phyloP scores from a whole-genome alignment of 2,329 filamentous ascomycete species.

The Ascochyta clinopodiicola region DNA sequence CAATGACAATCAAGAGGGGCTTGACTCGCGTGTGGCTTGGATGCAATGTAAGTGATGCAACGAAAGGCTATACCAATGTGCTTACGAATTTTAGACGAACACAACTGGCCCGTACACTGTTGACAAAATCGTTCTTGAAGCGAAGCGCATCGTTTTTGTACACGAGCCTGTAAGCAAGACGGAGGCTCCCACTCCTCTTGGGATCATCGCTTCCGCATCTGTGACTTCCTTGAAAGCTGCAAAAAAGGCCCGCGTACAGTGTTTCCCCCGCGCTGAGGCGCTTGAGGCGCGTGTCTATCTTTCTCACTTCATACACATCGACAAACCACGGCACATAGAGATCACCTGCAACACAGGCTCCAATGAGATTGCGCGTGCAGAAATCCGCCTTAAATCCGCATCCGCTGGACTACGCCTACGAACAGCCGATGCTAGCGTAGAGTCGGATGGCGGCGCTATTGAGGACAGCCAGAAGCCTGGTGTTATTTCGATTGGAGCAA shows the following conservation, averaged over 20 bases:
- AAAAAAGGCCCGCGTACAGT: conserved; percentile 65
- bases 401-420: conserved; percentile 66
- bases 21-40: conserved; percentile 59
- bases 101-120: conserved; percentile 78
- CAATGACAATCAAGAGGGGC: conserved; percentile 62
- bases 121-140: conserved; percentile 71
- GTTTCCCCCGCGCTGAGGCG: conserved; percentile 73
- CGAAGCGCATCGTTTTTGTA: conserved; percentile 68
- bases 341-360: conserved; percentile 75
- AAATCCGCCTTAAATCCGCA: conserved; percentile 63
- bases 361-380: conserved; percentile 65
- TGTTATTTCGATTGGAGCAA: conserved; percentile 52
- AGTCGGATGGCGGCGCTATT: conserved; percentile 52
- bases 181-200: conserved; percentile 54
- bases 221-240: conserved; percentile 41
- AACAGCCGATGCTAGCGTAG: conserved; percentile 57
- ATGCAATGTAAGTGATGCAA: conserved; percentile 47
- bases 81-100: conserved; percentile 59
- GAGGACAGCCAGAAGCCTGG: conserved; percentile 54
- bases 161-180: conserved; percentile 67
- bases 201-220: conserved; percentile 54
- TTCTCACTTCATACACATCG: conserved; percentile 76
- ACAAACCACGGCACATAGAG: conserved; percentile 78
- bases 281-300: conserved; percentile 72
- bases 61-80: neutral